Percentiles rank a stretch among this genome's conserved stretches.
These are phyloP conservation scores for Hypoxylon sp. DNA, from an alignment of 2,329 filamentous ascomycete genomes.

Conservation along the genomic window DNA sequence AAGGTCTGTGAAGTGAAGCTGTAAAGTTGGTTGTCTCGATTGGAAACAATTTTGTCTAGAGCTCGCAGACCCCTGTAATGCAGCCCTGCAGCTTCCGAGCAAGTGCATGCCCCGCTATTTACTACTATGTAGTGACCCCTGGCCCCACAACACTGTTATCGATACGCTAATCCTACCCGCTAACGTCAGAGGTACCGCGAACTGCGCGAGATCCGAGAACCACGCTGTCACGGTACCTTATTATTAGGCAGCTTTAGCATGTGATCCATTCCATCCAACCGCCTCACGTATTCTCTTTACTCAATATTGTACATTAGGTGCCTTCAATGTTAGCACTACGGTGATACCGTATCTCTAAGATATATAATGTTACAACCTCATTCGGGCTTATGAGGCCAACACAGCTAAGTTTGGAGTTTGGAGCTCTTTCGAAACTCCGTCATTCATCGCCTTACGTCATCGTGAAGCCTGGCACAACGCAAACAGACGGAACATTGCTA, in stretches of 20 bases:
- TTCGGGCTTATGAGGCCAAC: constrained; percentile 17
- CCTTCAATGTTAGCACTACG: neutral
- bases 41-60: constrained; percentile 38
- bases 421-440: constrained; percentile 16
- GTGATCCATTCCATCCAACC: constrained; percentile 29
- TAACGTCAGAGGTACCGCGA: constrained; percentile 19
- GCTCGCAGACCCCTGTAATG: constrained; percentile 32
- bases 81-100: constrained; percentile 9
- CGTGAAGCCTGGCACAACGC: constrained; percentile 22
- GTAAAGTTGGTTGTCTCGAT: constrained; percentile 2
- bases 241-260: constrained; percentile 31
- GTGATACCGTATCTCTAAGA: constrained; percentile 2
- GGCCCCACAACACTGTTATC: constrained; percentile 23
- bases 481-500: constrained; percentile 5
- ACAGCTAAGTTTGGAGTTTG: constrained; percentile 29
- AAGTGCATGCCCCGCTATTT: constrained; percentile 34
- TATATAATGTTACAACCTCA: constrained; percentile 30
- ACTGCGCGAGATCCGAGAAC: neutral
- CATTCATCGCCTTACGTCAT: constrained; percentile 41
- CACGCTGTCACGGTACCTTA: neutral
- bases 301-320: neutral
- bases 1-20: constrained; percentile 15
- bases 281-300: constrained; percentile 1
- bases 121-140: constrained; percentile 9
- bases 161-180: constrained; percentile 26